phyloP scores from a whole-genome alignment of 2,329 filamentous ascomycete species.

The Myrmaecium sp. region DNA sequence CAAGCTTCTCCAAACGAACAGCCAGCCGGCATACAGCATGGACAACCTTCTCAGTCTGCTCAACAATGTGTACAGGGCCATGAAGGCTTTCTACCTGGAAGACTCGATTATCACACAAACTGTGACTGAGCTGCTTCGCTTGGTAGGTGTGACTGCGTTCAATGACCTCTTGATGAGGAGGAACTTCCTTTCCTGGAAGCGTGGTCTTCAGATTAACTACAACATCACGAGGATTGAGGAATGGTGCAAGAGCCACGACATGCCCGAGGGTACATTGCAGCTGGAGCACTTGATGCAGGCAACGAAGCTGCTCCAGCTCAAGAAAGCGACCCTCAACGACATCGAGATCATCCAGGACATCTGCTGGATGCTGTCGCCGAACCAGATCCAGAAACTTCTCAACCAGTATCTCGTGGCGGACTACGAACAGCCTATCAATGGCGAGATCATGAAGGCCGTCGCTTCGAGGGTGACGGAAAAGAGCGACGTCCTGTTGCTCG shows the following conservation, averaged over 20 bases:
- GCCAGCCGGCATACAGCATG: constrained; percentile 94
- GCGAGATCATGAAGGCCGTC: constrained; percentile 99
- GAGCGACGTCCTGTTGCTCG: constrained; percentile 83
- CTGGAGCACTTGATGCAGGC: constrained; percentile 99
- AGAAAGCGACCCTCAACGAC: constrained; percentile 97
- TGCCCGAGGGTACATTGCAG: constrained; percentile 95
- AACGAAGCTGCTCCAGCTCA: constrained; percentile 91
- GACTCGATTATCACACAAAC: constrained; percentile 93
- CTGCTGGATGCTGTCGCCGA: constrained; percentile 98
- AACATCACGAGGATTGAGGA: constrained; percentile 99
- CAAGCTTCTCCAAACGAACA: constrained; percentile 84
- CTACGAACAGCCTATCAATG: constrained; percentile 98
- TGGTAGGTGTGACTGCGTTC: constrained; percentile 95
- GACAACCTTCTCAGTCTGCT: constrained; percentile 90
- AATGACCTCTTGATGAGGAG: constrained; percentile 95
- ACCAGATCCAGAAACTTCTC: constrained; percentile 96
- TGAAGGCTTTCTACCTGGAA: constrained; percentile 97
- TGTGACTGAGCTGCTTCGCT: constrained; percentile 75
- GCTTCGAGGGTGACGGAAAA: constrained; percentile 95
- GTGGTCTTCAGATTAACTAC: constrained; percentile 98
- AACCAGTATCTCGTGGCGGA: constrained; percentile 98
- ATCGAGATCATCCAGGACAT: constrained; percentile 99
- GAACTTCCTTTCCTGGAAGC: constrained; percentile 99
- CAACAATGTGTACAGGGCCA: constrained; percentile 94
- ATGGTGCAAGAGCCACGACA: constrained; percentile 99